A percentile compares a stretch with the other conserved stretches of the same genome.
These are phyloP conservation scores for Microbotryum scabiosae DNA, from an alignment of 1,284 basidiomycete genomes.

Conservation along the genomic window DNA sequence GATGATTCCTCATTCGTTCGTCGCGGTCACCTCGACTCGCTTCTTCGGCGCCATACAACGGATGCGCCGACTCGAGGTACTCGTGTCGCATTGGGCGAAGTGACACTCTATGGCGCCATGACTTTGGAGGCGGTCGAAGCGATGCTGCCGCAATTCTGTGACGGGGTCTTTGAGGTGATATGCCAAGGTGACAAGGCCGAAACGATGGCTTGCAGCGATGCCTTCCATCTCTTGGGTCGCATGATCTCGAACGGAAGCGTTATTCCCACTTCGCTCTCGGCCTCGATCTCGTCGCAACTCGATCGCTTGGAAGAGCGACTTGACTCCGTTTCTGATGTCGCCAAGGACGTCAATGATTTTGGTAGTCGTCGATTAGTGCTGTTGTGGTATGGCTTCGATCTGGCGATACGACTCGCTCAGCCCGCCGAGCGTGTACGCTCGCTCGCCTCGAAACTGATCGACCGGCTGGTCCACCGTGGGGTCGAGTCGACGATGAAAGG, in stretches of 20 bases:
- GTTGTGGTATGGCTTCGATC: constrained; percentile 19
- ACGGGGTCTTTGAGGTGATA: constrained; percentile 41
- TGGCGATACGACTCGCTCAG: constrained; percentile 11
- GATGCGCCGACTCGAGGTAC: too few relatives aligned
- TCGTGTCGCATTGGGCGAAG: not conserved
- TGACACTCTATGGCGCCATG: constrained; percentile 44
- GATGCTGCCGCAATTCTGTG: constrained; percentile 45
- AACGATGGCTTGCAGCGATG: not conserved
- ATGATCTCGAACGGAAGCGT: constrained; percentile 42
- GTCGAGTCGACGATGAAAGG: constrained; percentile 48
- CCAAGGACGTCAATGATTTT: constrained; percentile 24
- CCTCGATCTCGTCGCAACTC: constrained; percentile 42
- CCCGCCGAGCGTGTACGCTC: not conserved
- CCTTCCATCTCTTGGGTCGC: constrained; percentile 43
- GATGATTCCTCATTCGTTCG: constrained; percentile 48
- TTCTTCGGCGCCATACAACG: constrained; percentile 41
- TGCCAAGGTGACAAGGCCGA: not conserved
- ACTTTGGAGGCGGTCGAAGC: constrained; percentile 41
- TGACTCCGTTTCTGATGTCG: constrained; percentile 31
- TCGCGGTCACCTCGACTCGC: constrained; percentile 47
- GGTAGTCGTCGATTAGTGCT: constrained; percentile 1
- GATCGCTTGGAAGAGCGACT: constrained; percentile 45
- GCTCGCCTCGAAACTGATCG: constrained; percentile 43
- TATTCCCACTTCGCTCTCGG: too few relatives aligned
- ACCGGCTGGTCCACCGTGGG: constrained; percentile 51